Conservation (phyloP, 805 yeast species). For the Monosporozyma aquatica region DNA sequence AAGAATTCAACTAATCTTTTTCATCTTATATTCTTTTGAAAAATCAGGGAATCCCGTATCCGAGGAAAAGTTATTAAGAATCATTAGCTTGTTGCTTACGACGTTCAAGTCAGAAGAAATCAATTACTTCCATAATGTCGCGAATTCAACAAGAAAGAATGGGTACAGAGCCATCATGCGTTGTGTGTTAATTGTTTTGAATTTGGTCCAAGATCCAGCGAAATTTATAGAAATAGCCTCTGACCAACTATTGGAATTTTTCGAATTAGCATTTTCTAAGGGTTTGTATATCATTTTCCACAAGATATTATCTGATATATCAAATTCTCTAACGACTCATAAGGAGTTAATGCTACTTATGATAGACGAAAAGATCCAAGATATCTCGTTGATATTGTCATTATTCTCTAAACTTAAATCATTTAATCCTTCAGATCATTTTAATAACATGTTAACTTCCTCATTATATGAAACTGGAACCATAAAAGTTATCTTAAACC, state of each 20-base stretch:
- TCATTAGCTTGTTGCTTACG: slow-evolving; percentile 21
- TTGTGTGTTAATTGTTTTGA: slow-evolving; percentile 42
- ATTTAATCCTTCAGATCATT: slow-evolving; percentile 39
- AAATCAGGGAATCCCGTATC: slow-evolving; percentile 15
- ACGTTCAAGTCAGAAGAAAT: slow-evolving; percentile 42
- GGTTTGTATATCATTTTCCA: slow-evolving; percentile 54
- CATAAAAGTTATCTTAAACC: slow-evolving; percentile 48
- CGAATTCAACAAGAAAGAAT: slow-evolving; percentile 31
- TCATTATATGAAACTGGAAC: slow-evolving; percentile 51
- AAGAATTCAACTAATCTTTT: slow-evolving; percentile 62
- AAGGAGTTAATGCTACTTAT: neutral
- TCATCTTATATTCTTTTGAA: slow-evolving; percentile 26
- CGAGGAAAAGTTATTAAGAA: slow-evolving; percentile 22
- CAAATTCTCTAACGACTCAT: slow-evolving; percentile 27
- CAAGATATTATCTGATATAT: slow-evolving; percentile 49
- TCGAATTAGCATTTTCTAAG: slow-evolving; percentile 54
- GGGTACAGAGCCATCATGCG: slow-evolving; percentile 55
- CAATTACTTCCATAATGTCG: slow-evolving; percentile 37
- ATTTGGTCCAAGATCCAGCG: slow-evolving; percentile 31
- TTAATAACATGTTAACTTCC: slow-evolving; percentile 43
- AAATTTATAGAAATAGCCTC: slow-evolving; percentile 40
- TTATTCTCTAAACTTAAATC: slow-evolving; percentile 50
- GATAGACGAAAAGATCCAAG: slow-evolving; percentile 41
- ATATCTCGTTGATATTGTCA: slow-evolving; percentile 52
- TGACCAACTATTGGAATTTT: slow-evolving; percentile 45